phyloP scores from a whole-genome alignment of 352 stramenopile species.

The Lagenidium giganteum region DNA sequence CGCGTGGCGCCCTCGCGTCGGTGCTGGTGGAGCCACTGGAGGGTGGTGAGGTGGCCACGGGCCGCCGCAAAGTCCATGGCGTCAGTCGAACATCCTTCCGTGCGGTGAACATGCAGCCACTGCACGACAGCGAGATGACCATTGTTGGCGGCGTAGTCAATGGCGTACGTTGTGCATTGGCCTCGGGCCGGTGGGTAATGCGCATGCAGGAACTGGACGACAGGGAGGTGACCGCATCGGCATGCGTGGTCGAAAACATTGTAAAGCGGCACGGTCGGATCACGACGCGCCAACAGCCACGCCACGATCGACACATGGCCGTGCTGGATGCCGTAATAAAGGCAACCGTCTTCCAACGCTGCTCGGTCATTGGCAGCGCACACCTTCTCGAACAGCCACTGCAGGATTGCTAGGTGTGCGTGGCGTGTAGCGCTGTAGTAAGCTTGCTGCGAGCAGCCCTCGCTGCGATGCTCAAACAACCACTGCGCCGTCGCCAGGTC shows the following conservation, averaged over 20 bases:
- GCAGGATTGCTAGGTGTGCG: slow-evolving; percentile 1
- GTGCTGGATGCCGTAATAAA: slow-evolving; percentile 5
- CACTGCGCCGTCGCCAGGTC: slow-evolving; percentile 4
- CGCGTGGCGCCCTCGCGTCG: slow-evolving; percentile 6
- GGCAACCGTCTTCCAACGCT: not conserved
- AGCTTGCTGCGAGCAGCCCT: slow-evolving; percentile 11
- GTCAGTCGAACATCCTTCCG: slow-evolving; percentile 4
- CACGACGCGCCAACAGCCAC: slow-evolving; percentile 1
- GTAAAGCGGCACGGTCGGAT: not conserved
- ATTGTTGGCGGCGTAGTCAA: slow-evolving; percentile 9
- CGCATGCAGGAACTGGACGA: slow-evolving; percentile 2
- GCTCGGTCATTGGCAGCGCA: not conserved
- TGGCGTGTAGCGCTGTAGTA: slow-evolving; percentile 8
- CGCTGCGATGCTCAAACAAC: slow-evolving; percentile 6
- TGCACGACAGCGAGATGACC: slow-evolving; percentile 8
- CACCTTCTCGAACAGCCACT: slow-evolving; percentile 10
- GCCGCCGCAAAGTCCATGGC: slow-evolving; percentile 8
- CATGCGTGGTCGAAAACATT: slow-evolving; percentile 10
- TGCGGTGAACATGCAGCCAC: slow-evolving; percentile 9
- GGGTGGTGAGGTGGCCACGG: slow-evolving; percentile 3
- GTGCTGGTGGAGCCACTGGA: slow-evolving; percentile 6
- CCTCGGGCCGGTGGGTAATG: no score
- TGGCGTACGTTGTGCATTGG: slow-evolving; percentile 3
- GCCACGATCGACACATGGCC: not conserved
- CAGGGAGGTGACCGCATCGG: slow-evolving; percentile 3